A percentile compares a stretch with the other conserved stretches of the same genome.
Conservation (phyloP, 139 green algal species). For the Chara braunii region DNA sequence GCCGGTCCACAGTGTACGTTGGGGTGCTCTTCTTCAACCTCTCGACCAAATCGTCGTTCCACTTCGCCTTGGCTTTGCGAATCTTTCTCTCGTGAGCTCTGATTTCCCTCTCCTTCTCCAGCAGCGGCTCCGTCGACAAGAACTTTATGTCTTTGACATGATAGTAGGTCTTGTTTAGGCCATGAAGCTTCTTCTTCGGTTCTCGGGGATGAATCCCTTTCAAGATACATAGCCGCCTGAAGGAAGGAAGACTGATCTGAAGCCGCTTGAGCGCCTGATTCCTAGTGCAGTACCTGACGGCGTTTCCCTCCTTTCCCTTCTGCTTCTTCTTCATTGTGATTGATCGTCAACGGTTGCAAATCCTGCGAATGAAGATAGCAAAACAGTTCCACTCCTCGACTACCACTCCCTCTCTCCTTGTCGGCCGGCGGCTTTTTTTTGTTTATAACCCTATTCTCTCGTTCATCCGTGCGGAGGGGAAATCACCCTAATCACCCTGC, state of each 20-base stretch:
- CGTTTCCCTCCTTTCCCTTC: conserved; percentile 57
- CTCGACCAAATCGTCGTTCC: conserved; percentile 58
- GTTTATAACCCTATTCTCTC: not conserved
- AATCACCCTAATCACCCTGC: not conserved
- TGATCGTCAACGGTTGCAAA: not conserved
- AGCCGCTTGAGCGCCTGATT: conserved; percentile 91
- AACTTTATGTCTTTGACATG: conserved; percentile 94
- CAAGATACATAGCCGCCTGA: conserved; percentile 94
- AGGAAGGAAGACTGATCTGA: conserved; percentile 89
- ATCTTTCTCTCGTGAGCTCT: conserved; percentile 61
- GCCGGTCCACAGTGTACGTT: conserved; percentile 79
- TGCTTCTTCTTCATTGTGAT: not conserved
- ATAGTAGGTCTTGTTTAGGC: conserved; percentile 97
- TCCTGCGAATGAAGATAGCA: not conserved
- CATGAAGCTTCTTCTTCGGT: conserved; percentile 90
- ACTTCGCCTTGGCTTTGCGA: conserved; percentile 69
- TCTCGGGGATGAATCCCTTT: conserved; percentile 96
- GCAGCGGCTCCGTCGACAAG: conserved; percentile 87
- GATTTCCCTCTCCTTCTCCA: conserved; percentile 57
- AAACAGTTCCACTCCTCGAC: not conserved
- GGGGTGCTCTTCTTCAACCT: conserved; percentile 57
- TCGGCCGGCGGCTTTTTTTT: no score
- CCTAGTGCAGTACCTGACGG: conserved; percentile 84
- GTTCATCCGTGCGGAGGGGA: not conserved
- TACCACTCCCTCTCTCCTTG: not conserved